Conservation (phyloP, 2,329 filamentous ascomycete genomes). For the Cordyceps pruinosa region DNA sequence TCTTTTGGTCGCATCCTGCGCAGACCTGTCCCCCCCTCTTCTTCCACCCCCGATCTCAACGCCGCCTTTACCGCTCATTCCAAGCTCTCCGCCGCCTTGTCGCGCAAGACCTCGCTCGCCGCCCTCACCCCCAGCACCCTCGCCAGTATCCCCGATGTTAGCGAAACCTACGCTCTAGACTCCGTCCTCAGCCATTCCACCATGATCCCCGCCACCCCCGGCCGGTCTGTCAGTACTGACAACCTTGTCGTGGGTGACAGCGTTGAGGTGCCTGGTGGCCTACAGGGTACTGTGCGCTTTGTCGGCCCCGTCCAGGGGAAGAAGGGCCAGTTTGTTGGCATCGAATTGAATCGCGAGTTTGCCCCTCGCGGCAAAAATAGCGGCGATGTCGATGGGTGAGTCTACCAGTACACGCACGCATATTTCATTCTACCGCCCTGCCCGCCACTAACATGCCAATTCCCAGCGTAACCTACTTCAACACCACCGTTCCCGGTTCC, state of each 20-base stretch:
- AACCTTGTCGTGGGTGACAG: constrained; percentile 67
- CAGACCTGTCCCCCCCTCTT: constrained; percentile 36
- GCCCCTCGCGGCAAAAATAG: constrained; percentile 85
- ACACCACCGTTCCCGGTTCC: constrained; percentile 67
- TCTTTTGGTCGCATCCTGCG: constrained; percentile 33
- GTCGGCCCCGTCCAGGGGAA: constrained; percentile 82
- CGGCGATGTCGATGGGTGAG: constrained; percentile 90
- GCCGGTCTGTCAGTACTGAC: constrained; percentile 56
- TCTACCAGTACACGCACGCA: background rate
- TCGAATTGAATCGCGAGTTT: constrained; percentile 79
- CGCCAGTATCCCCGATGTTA: constrained; percentile 60
- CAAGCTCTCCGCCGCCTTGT: constrained; percentile 40
- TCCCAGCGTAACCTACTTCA: constrained; percentile 67
- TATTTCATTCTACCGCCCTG: background rate
- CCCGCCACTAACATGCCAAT: constrained; percentile 12
- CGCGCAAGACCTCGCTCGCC: constrained; percentile 65
- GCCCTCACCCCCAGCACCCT: constrained; percentile 59
- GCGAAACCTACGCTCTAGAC: constrained; percentile 54
- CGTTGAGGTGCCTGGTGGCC: constrained; percentile 88
- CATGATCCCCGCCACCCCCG: constrained; percentile 50
- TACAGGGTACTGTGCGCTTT: constrained; percentile 86
- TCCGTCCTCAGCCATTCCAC: constrained; percentile 38
- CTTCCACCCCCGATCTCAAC: constrained; percentile 54
- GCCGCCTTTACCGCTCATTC: constrained; percentile 44
- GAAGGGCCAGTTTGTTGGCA: constrained; percentile 83